Evolutionary conservation across 768 basidiomycete genomes (phyloP).

Genomic region (Phaeotremella skinneri): DNA sequence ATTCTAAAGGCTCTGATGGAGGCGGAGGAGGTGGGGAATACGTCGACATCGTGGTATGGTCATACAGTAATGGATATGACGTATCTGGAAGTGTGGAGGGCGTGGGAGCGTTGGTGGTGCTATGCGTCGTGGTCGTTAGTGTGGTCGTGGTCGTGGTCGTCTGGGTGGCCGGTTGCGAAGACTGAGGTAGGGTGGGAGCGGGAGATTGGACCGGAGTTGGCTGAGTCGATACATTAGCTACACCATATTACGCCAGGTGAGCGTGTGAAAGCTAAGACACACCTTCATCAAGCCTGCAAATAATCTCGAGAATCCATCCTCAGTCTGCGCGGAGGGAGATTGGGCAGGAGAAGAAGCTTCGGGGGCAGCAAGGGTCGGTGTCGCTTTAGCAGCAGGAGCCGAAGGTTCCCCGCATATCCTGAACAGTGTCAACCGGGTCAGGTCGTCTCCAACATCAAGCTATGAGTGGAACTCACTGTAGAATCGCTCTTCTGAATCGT

Average conservation of each 20-base stretch:
- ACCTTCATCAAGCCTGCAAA: conserved; percentile 35
- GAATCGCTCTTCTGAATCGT: conserved; percentile 25
- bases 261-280: conserved; percentile 3
- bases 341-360: not conserved
- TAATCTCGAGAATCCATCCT: conserved; percentile 34
- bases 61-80: not conserved
- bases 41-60: not conserved
- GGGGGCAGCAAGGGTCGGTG: not conserved
- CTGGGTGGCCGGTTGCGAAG: not conserved
- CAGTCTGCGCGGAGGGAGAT: not conserved
- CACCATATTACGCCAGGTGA: not conserved
- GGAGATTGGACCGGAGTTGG: not conserved
- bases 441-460: not conserved
- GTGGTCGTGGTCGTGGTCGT: conserved; percentile 2
- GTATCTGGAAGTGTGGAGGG: not conserved
- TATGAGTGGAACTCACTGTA: conserved; percentile 20
- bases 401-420: conserved; percentile 42
- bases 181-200: not conserved
- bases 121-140: conserved; percentile 1
- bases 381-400: conserved; percentile 5
- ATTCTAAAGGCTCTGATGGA: conserved; percentile 1
- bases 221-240: not conserved
- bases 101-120: not conserved
- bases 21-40: conserved; percentile 9
- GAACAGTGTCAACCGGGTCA: conserved; percentile 1